These are phyloP conservation scores for Agaricus subrufescens DNA, from an alignment of 768 basidiomycete genomes.

Conservation along the genomic window DNA sequence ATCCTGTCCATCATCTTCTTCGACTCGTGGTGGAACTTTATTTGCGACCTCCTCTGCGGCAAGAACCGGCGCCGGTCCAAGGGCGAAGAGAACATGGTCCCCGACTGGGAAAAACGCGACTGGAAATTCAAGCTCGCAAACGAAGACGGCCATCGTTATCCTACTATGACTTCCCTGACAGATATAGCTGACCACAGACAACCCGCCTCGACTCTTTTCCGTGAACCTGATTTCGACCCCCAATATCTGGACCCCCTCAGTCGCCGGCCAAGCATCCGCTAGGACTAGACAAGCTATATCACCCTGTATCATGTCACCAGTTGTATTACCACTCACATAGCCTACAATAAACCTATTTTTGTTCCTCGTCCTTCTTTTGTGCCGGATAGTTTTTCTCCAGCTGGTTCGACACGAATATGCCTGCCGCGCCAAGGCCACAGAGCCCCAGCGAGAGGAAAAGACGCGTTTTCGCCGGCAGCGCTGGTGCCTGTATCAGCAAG, in stretches of 20 bases:
- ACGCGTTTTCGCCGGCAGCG: constrained; percentile 49
- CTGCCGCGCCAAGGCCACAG: constrained; percentile 41
- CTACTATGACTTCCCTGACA: constrained; percentile 35
- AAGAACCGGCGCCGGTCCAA: constrained; percentile 16
- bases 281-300: background rate
- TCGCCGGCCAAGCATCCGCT: background rate
- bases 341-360: constrained; percentile 1
- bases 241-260: background rate
- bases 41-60: constrained; percentile 44
- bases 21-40: constrained; percentile 65
- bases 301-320: background rate
- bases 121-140: constrained; percentile 52
- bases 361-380: constrained; percentile 1
- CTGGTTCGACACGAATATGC: constrained; percentile 45
- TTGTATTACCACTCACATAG: background rate
- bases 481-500: constrained; percentile 24
- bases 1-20: constrained; percentile 63
- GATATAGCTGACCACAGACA: constrained; percentile 23
- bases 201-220: background rate
- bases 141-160: constrained; percentile 45
- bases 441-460: constrained; percentile 44
- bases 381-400: constrained; percentile 39
- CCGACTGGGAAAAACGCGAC: constrained; percentile 58
- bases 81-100: constrained; percentile 51
- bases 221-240: background rate